These are phyloP conservation scores for Tricholoma hemisulphureum DNA, from an alignment of 768 basidiomycete genomes.

Conservation along the genomic window DNA sequence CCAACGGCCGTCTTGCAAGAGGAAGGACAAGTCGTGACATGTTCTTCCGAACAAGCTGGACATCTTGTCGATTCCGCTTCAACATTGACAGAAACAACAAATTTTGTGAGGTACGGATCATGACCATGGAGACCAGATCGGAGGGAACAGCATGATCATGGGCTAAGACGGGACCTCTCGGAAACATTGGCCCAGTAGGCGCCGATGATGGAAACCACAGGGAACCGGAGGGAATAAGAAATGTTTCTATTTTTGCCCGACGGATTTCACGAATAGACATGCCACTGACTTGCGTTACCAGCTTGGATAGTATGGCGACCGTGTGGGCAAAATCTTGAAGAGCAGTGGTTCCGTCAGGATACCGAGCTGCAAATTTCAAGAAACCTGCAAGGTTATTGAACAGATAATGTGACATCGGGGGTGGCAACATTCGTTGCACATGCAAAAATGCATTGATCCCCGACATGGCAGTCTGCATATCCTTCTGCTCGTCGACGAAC, in stretches of 20 bases:
- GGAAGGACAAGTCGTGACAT: conserved; percentile 63
- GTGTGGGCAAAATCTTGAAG: conserved; percentile 53
- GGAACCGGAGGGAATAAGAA: conserved; percentile 67
- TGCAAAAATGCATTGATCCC: conserved; percentile 59
- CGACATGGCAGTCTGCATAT: conserved; percentile 46
- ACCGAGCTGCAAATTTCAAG: conserved; percentile 51
- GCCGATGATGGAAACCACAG: conserved; percentile 64
- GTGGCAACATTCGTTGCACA: conserved; percentile 55
- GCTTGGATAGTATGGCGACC: conserved; percentile 55
- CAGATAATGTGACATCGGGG: conserved; percentile 59
- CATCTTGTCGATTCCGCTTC: conserved; percentile 64
- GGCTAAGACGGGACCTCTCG: conserved; percentile 37
- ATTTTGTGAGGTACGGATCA: conserved; percentile 72
- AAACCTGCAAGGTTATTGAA: conserved; percentile 73
- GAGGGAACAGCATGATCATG: conserved; percentile 39
- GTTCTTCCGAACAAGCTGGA: conserved; percentile 63
- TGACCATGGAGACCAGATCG: conserved; percentile 51
- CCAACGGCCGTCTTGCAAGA: conserved; percentile 26
- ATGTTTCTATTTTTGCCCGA: conserved; percentile 66
- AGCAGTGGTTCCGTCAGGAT: conserved; percentile 40
- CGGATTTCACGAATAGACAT: conserved; percentile 72
- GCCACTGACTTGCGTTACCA: conserved; percentile 65
- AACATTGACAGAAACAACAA: conserved; percentile 63
- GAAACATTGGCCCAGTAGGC: conserved; percentile 64
- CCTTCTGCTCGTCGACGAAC: conserved; percentile 49